phyloP scores from a whole-genome alignment of 2,329 filamentous ascomycete genomes.

The Aspergillus ustus region DNA sequence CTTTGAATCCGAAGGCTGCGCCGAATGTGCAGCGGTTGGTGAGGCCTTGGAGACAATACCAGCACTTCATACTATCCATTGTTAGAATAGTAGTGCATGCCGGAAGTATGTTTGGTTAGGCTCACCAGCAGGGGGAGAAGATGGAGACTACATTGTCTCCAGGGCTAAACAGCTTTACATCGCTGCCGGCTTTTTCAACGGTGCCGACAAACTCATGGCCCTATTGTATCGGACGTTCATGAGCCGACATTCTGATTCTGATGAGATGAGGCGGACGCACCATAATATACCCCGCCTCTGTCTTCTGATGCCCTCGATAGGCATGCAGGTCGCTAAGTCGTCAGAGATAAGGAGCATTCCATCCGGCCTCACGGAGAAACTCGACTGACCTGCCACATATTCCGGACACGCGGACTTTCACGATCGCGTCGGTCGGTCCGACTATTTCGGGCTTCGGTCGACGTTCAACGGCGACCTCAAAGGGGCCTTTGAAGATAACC shows the following conservation, averaged over 20 bases:
- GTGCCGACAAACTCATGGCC: background rate
- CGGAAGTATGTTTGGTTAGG: too few species aligned
- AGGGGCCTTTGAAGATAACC: background rate
- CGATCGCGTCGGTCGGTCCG: background rate
- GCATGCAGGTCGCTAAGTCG: background rate
- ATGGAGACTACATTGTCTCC: background rate
- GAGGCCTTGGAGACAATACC: background rate
- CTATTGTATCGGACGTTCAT: background rate
- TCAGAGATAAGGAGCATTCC: background rate
- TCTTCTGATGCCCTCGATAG: slow-evolving; percentile 6
- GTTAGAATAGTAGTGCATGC: too few species aligned
- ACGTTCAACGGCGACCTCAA: background rate
- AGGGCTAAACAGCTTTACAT: background rate
- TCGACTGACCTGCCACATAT: background rate
- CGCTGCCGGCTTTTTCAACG: background rate
- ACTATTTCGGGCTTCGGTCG: background rate
- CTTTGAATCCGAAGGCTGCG: background rate
- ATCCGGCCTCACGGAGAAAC: background rate
- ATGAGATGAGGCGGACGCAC: background rate
- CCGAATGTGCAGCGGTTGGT: background rate
- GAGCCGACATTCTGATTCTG: too few species aligned
- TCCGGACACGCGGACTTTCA: background rate
- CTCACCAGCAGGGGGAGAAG: background rate
- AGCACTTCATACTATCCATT: background rate
- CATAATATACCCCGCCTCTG: background rate